phyloP scores from a whole-genome alignment of 2,329 filamentous ascomycete species.

The Curvularia spicifera region DNA sequence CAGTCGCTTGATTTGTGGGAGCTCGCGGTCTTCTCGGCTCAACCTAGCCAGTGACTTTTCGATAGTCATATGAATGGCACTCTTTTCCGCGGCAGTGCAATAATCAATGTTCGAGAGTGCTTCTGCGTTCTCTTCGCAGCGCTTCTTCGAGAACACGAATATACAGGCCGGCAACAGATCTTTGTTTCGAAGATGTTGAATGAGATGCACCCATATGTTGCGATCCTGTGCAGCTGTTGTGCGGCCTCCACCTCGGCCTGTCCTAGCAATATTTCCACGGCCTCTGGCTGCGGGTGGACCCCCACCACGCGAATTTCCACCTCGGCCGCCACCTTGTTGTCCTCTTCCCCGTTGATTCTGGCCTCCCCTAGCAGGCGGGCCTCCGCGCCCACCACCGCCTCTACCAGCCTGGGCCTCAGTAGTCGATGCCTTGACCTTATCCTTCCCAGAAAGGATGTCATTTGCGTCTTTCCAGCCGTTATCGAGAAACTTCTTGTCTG shows the following conservation, averaged over 20 bases:
- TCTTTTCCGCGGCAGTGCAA: constrained; percentile 91
- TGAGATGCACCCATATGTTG: constrained; percentile 94
- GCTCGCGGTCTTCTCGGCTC: constrained; percentile 83
- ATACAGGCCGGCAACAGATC: constrained; percentile 90
- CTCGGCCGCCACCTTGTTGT: constrained; percentile 53
- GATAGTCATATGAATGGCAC: constrained; percentile 95
- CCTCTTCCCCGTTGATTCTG: constrained; percentile 59
- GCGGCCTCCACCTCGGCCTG: constrained; percentile 82
- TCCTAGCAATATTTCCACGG: constrained; percentile 86
- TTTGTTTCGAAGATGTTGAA: constrained; percentile 87
- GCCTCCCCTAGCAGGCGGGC: constrained; percentile 56
- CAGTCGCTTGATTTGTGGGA: constrained; percentile 92
- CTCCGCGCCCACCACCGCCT: constrained; percentile 56
- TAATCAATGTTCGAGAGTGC: constrained; percentile 95
- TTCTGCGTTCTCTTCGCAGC: constrained; percentile 96
- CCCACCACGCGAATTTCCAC: constrained; percentile 60
- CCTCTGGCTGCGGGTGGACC: constrained; percentile 63
- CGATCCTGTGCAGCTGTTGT: constrained; percentile 93
- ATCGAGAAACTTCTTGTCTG: constrained; percentile 89
- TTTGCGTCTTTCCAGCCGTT: constrained; percentile 96
- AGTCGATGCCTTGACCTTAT: constrained; percentile 70
- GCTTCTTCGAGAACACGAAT: constrained; percentile 98
- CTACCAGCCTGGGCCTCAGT: constrained; percentile 60
- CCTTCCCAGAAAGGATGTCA: constrained; percentile 77
- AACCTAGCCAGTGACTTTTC: constrained; percentile 91